Conservation (phyloP, 208 protist genomes). For the Leishmania aethiopica region DNA sequence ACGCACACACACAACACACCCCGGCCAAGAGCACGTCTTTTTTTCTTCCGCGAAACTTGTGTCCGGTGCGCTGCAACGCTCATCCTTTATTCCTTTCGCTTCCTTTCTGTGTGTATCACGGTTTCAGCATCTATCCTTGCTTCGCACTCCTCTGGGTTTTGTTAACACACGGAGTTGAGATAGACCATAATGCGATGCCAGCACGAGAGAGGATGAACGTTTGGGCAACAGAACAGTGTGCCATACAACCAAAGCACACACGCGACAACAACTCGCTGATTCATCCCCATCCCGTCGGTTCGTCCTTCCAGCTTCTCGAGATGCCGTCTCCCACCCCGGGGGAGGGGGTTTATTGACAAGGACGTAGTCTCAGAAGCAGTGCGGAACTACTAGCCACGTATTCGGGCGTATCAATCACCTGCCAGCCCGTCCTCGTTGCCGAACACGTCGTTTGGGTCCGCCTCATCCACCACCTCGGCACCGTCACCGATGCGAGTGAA, state of each 20-base stretch:
- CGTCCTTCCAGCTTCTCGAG: not conserved
- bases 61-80: not conserved
- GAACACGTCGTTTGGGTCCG: conserved; percentile 68
- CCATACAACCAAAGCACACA: not conserved
- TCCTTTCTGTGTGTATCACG: not conserved
- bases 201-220: not conserved
- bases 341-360: not conserved
- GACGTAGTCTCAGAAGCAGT: not conserved
- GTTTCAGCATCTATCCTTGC: not conserved
- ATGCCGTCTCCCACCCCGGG: not conserved
- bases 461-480: conserved; percentile 57
- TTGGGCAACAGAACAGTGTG: not conserved
- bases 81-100: not conserved
- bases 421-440: conserved; percentile 44
- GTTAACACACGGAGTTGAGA: not conserved
- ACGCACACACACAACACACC: not conserved
- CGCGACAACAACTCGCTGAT: not conserved
- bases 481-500: conserved; percentile 72
- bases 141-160: not conserved
- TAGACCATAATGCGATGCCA: not conserved
- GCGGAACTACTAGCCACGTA: conserved; percentile 10
- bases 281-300: not conserved
- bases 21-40: not conserved
- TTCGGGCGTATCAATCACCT: not conserved
- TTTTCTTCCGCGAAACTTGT: not conserved